phyloP scores from a whole-genome alignment of 106 monocot species.

The Platanthera zijinensis region DNA sequence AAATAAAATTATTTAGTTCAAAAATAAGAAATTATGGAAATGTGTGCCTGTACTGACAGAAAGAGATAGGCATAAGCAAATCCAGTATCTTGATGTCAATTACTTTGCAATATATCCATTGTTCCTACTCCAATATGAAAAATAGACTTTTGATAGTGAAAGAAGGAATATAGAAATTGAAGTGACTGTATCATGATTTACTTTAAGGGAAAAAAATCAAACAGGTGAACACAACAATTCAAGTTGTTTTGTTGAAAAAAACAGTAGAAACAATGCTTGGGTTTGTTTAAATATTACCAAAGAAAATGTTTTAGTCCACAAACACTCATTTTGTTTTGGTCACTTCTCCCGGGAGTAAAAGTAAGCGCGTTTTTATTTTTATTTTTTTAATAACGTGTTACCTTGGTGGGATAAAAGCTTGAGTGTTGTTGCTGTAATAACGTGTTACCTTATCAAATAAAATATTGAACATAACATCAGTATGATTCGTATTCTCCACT shows the following conservation, averaged over 20 bases:
- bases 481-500: background rate
- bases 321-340: too few species aligned
- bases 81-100: background rate
- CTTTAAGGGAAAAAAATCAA: background rate
- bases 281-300: too few species aligned
- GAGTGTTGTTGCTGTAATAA: too few species aligned
- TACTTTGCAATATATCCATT: background rate
- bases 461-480: background rate
- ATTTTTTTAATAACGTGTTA: too few species aligned
- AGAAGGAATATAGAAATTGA: background rate
- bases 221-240: background rate
- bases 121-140: background rate
- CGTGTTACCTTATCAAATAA: background rate
- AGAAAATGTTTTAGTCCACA: too few species aligned
- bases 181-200: background rate
- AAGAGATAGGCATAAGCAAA: background rate
- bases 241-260: background rate
- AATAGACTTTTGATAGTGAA: background rate
- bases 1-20: conserved; percentile 1
- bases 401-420: too few species aligned
- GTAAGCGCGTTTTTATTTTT: too few species aligned
- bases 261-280: background rate
- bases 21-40: background rate
- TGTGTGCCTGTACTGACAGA: background rate
- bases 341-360: too few species aligned